Base-by-base conservation (phyloP, 2,329 filamentous ascomycete genomes). In the Kalmusia sp. region DNA sequence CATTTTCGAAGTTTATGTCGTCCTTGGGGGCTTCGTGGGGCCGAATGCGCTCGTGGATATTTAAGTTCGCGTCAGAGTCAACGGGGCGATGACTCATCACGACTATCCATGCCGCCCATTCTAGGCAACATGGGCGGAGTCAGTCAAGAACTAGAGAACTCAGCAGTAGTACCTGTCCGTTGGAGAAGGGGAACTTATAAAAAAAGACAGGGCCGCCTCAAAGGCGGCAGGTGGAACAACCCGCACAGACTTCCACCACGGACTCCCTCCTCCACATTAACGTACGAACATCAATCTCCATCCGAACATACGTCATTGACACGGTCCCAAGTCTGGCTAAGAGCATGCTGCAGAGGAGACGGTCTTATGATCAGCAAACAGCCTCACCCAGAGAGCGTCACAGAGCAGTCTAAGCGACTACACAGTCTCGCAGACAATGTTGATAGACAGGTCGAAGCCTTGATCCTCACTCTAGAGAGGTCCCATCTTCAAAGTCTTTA, bases 381-480 rank as follows among this genome's bases (percentile, higher is more conserved):
- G 27, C 27, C 41, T 47, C 51, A 40, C 6, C 30, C 40, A 50
- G 35, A 48, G 54, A 48, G 31, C 38, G 39, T 40, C 28, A 39
- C 43, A 51, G 15, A 47, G 33, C 30, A 53, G 51, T 54, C 45
- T 33, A 34, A 55, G 53, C 37, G 43, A 49, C 56, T 50, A 52
- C 53, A 46, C 50, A 43, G 49, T 39, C 44, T 49, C 57, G 55
- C 58, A 57, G 50, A 38, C 55, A 44, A 57, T 56, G 35, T 58
- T 41, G 50, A 64, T 63, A 57, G 72, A 75, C 71, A 76, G 71
- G 72, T 58, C 73, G 65, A 72, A 59, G 63, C 73, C 71, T 75
- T 75, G 72, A 74, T 63, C 67, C 71, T 73, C 72, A 72, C 71
- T 70, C 69, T 64, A 55, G 69, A 71, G 71, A 74, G 69, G 72